These are phyloP conservation scores for Penicillium sp. DNA, from an alignment of 2,329 filamentous ascomycete species.

Conservation along the genomic window DNA sequence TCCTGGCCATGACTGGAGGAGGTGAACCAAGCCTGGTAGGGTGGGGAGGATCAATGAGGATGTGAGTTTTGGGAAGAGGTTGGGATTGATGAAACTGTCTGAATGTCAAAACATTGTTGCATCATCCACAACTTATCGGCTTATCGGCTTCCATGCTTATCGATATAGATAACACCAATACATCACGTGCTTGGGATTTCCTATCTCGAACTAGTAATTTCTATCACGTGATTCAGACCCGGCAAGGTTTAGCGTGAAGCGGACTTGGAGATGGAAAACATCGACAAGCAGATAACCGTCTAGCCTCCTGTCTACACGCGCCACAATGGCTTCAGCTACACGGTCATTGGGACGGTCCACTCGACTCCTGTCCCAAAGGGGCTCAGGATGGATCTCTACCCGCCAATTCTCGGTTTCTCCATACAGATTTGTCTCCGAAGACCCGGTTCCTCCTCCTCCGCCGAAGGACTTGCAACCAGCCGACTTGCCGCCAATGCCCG, in stretches of 20 bases:
- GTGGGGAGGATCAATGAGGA: background rate
- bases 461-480: conserved; percentile 30
- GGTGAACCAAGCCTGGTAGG: background rate
- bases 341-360: conserved; percentile 41
- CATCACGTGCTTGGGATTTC: background rate
- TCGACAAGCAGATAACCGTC: conserved; percentile 12
- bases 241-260: conserved; percentile 25
- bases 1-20: conserved; percentile 20
- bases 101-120: background rate
- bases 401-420: conserved; percentile 40
- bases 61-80: background rate
- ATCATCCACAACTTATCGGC: background rate
- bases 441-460: conserved; percentile 31
- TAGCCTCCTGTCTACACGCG: conserved; percentile 15
- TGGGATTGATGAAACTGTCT: background rate
- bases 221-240: conserved; percentile 9
- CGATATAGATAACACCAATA: background rate
- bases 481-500: conserved; percentile 31
- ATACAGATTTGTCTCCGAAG: conserved; percentile 34
- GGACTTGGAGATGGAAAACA: conserved; percentile 22
- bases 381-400: conserved; percentile 21
- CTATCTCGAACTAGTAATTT: background rate
- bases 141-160: background rate
- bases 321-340: conserved; percentile 42
- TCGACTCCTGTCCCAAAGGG: conserved; percentile 33